Conservation (phyloP, 176 grass and related monocot genomes). For the Leersia perrieri region DNA sequence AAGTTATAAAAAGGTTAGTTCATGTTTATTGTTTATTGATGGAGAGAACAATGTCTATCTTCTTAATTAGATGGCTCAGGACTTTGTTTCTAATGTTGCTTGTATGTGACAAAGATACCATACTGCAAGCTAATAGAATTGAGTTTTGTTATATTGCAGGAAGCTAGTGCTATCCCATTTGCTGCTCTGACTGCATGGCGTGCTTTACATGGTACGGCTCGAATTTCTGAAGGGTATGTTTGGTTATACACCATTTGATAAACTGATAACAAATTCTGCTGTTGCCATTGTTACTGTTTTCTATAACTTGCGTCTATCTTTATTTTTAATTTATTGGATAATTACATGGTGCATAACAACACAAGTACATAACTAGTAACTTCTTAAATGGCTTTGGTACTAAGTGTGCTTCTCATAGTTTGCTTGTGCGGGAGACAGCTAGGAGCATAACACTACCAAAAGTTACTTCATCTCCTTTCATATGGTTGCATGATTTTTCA, state of each 20-base stretch:
- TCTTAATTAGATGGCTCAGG: background rate
- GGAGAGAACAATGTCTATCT: background rate
- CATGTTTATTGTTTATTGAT: constrained; percentile 4
- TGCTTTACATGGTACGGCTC: constrained; percentile 82
- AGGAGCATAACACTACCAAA: background rate
- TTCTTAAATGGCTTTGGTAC: background rate
- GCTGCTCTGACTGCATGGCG: constrained; percentile 98
- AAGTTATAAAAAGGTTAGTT: background rate
- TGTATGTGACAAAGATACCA: background rate
- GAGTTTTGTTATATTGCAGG: constrained; percentile 41
- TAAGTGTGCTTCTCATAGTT: constrained; percentile 5
- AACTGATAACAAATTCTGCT: background rate
- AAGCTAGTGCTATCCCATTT: constrained; percentile 93
- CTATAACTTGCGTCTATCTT: background rate
- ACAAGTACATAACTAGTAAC: background rate
- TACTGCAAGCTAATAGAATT: background rate
- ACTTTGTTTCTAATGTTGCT: background rate
- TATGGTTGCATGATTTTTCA: background rate
- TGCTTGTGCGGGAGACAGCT: background rate
- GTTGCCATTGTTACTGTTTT: background rate
- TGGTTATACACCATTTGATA: constrained; percentile 18
- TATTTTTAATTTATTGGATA: constrained; percentile 1
- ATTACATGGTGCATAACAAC: background rate
- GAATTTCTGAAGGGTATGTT: constrained; percentile 84
- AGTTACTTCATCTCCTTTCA: background rate